These are phyloP conservation scores for Alternaria sp. DNA, from an alignment of 2,329 filamentous ascomycete genomes.

Conservation along the genomic window DNA sequence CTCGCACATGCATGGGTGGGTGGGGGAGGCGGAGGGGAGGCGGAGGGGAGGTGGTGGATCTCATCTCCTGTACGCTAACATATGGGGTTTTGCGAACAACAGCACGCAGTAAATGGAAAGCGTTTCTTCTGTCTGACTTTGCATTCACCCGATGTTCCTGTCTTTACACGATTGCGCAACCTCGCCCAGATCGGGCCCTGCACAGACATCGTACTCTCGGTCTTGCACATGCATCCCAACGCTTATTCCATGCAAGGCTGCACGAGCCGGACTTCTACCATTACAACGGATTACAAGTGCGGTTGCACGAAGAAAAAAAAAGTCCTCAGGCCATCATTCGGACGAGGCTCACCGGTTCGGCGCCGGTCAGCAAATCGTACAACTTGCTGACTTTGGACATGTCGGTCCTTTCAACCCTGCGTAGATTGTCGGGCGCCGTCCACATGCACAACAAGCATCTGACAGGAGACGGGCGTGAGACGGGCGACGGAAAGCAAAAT, in stretches of 20 bases:
- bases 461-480: background rate
- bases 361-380: background rate
- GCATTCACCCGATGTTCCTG: background rate
- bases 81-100: too few relatives aligned
- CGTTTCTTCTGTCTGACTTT: too few relatives aligned
- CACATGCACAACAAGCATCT: background rate
- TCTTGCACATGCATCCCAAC: background rate
- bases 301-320: background rate
- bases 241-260: conserved; percentile 4
- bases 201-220: conserved; percentile 3
- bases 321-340: background rate
- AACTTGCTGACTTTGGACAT: background rate
- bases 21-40: too few relatives aligned
- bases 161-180: too few relatives aligned
- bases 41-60: too few relatives aligned
- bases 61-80: too few relatives aligned
- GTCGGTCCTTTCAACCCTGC: background rate
- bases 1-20: background rate
- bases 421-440: background rate
- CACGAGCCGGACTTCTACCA: background rate
- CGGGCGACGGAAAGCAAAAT: background rate
- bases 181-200: background rate
- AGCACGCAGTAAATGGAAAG: too few relatives aligned
- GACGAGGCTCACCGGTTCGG: background rate
- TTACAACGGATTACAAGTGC: background rate